phyloP scores from a whole-genome alignment of 1,284 basidiomycete genomes.

The Veloporphyrellus conicus region DNA sequence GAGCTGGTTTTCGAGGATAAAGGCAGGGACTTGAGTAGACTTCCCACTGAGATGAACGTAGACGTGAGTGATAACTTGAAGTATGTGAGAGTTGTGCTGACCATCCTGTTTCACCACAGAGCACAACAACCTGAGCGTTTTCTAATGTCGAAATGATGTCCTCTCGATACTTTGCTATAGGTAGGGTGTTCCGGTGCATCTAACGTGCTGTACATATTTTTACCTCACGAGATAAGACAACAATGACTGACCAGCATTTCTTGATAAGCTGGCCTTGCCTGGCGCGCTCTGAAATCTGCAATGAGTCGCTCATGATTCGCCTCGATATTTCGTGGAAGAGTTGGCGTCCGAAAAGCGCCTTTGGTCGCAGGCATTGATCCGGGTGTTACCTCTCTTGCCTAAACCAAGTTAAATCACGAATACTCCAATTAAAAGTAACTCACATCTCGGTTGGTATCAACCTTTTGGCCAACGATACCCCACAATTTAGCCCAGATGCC shows the following conservation, averaged over 20 bases:
- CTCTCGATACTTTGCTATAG: slow-evolving; percentile 83
- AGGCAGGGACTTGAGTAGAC: slow-evolving; percentile 94
- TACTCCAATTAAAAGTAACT: slow-evolving; percentile 7
- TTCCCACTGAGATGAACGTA: slow-evolving; percentile 72
- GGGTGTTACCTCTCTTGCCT: slow-evolving; percentile 31
- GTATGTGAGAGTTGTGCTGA: slow-evolving; percentile 28
- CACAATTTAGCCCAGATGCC: slow-evolving; percentile 68
- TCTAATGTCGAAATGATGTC: slow-evolving; percentile 74
- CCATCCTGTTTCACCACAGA: slow-evolving; percentile 99
- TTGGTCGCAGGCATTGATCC: slow-evolving; percentile 30
- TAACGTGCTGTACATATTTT: slow-evolving; percentile 28
- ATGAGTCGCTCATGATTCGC: slow-evolving; percentile 50
- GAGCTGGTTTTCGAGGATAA: slow-evolving; percentile 90
- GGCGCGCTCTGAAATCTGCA: slow-evolving; percentile 57
- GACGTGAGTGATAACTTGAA: slow-evolving; percentile 13
- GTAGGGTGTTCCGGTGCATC: slow-evolving; percentile 72
- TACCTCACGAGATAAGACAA: neutral
- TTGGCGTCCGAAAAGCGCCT: slow-evolving; percentile 10
- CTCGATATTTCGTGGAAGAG: slow-evolving; percentile 25
- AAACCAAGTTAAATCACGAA: slow-evolving; percentile 4
- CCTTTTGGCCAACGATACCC: slow-evolving; percentile 56
- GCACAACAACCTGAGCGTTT: slow-evolving; percentile 81
- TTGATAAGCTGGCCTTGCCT: slow-evolving; percentile 67
- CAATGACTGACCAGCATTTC: slow-evolving; percentile 72
- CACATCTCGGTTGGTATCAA: slow-evolving; percentile 45